Base-by-base conservation (phyloP, 1,284 basidiomycete genomes). In the Fomitiporia mediterranea region DNA sequence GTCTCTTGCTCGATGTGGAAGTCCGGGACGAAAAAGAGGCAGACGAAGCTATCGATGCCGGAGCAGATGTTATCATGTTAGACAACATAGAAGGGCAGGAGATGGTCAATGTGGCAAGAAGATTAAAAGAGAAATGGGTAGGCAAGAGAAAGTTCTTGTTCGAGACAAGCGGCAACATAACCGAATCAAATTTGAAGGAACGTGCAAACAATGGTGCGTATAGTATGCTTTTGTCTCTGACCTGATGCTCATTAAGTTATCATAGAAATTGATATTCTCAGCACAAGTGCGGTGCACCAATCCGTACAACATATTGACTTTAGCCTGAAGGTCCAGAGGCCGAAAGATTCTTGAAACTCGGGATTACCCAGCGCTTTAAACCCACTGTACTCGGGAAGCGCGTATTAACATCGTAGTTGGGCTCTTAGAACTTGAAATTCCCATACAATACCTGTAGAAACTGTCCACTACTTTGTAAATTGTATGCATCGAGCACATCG, bases 11-110 rank as follows among this genome's bases (percentile, higher is more conserved):
- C 52, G 96, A 99, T 62, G 95, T 99, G 35, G 97, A 99, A 70
- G 96, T 97, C 34, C 81, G 86, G 57, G 85, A 86, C 19, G 86
- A 94, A 70, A 85, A 78, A 15, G 95, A 98, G 72, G 96, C 95
- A 4, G 85, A 94, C 63, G 94, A 99, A 73, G 96, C 96, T 9
- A 94, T 99, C 66, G 84, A 87, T 37, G 95, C 96, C 1, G 96
- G 96, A 2, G 96, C 95, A 27, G 95, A 99, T 72, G 88, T 99
- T 50, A 79, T 99, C 67, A 99, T 99, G 96, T 82, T 99, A 19
- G 97, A 99, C 68, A 98, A 98, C 68, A 89, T 98, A 48, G 86
- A 90, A 63, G 93, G 92, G 3, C 72, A 77, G 2, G 79, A 86
- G 63, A 75, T 98, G 43, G 78, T 82, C 6, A 73, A 70, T 30